Evolutionary conservation across 495 filamentous ascomycete species (phyloP), one percentile per base, ranked within the genome.

Genomic region (Neurospora pannonica): DNA sequence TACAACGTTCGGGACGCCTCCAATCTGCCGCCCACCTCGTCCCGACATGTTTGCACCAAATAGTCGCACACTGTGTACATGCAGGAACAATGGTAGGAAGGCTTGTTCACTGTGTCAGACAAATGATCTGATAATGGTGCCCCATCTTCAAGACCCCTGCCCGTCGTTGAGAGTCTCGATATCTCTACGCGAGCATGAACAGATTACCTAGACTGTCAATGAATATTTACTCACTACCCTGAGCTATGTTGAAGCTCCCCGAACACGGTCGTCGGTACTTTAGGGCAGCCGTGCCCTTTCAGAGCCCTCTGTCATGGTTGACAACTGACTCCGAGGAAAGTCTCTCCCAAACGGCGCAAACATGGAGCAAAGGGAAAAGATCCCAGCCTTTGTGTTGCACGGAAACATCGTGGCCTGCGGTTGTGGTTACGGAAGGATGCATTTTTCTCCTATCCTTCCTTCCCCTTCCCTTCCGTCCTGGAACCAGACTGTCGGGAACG

Each of bases 401-500:
- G 54, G 54, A 67, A 67, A 67, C 6, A 17, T 19, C 28, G 54
- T 28, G 54, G 15, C 15, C 54, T 67, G 54, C 54, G 54, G 54
- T 34, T 34, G 54, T 34, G 54, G 28, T 34, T 9, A 28, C 54
- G 54, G 54, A 67, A 34, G 24, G 28, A 36, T 67, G 28, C 31
- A 34, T 34, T 67, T 15, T 67, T 19, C 54, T 34, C 13, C 15
- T 62, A 62, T 62, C 54, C 24, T 31, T 31, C 54, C 28, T 31
- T 34, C 13, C 54, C 54, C 15, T 62, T 34, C 54, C 54, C 28
- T 67, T 67, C 28, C 54, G 54, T 67, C 28, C 54, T 46, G 70
- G 74, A 75, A 43, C 74, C 74, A 72, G 43, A 70, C 38, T 42
- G 74, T 43, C 71, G 74, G 74, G 74, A 75, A 72, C 74, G 74